A percentile compares a stretch with the other conserved stretches of the same genome.
These are phyloP conservation scores for Psilocybe cyanescens DNA, from an alignment of 768 basidiomycete species.

Conservation along the genomic window DNA sequence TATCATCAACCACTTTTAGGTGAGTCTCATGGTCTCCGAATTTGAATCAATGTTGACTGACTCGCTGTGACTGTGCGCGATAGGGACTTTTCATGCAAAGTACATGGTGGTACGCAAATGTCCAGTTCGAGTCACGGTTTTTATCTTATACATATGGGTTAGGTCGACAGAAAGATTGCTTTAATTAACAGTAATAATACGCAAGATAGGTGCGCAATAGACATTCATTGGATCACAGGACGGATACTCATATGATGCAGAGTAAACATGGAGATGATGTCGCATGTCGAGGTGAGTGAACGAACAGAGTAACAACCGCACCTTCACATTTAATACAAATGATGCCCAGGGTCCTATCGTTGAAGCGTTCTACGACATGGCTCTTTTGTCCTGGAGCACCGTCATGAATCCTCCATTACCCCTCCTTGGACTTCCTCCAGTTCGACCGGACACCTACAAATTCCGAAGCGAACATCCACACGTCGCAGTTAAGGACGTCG, in stretches of 20 bases:
- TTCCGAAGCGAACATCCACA: conserved; percentile 10
- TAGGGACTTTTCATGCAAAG: conserved; percentile 16
- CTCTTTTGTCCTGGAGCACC: conserved; percentile 11
- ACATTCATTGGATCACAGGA: background rate
- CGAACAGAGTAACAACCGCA: too few species aligned
- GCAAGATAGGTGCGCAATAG: conserved; percentile 7
- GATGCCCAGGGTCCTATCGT: conserved; percentile 11
- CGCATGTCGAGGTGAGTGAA: conserved; percentile 7
- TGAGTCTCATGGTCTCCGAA: background rate
- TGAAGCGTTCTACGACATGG: conserved; percentile 18
- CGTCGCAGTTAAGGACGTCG: conserved; percentile 9
- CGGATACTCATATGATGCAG: background rate
- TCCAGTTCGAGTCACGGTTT: too few species aligned
- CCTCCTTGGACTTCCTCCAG: background rate
- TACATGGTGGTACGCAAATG: conserved; percentile 8
- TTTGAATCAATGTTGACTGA: background rate
- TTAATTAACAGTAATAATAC: conserved; percentile 18
- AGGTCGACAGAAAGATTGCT: conserved; percentile 15
- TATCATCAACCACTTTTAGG: conserved; percentile 15
- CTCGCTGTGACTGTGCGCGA: background rate
- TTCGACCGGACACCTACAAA: background rate
- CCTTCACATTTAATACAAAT: background rate
- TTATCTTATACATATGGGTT: background rate
- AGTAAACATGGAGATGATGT: conserved; percentile 20
- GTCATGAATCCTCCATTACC: conserved; percentile 9